These are phyloP conservation scores for Neofusicoccum parvum DNA, from an alignment of 2,329 filamentous ascomycete species.

Conservation along the genomic window DNA sequence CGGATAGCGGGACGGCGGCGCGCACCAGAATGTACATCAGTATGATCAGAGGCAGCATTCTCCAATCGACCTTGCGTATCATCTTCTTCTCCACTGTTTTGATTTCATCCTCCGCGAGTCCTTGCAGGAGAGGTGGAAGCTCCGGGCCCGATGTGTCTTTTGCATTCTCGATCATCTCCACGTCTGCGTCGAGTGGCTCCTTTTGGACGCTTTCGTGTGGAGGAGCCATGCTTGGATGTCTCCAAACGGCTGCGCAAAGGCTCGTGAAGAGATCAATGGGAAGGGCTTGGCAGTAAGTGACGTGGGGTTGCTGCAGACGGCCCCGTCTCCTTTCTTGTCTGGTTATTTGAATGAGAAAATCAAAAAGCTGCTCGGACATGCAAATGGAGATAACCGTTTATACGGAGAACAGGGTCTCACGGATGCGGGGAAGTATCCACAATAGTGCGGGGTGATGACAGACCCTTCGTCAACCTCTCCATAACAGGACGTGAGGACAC, in stretches of 20 bases:
- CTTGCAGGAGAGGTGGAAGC: background rate
- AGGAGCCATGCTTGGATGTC: too few species aligned
- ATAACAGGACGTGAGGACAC: too few species aligned
- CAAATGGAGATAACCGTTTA: background rate
- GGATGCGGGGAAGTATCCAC: background rate
- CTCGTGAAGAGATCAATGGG: too few species aligned
- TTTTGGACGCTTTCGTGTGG: too few species aligned
- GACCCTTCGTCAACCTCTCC: background rate
- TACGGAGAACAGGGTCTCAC: too few species aligned
- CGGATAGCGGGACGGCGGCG: background rate
- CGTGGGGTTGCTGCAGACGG: too few species aligned
- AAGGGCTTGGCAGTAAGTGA: too few species aligned
- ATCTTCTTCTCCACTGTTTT: slow-evolving; percentile 26
- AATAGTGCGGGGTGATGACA: background rate
- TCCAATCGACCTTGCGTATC: slow-evolving; percentile 25
- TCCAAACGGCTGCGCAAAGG: too few species aligned
- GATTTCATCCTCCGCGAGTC: slow-evolving; percentile 28
- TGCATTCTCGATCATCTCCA: background rate
- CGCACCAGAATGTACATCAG: slow-evolving; percentile 40
- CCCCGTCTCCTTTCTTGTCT: too few species aligned
- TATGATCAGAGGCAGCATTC: slow-evolving; percentile 28
- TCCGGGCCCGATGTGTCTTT: background rate
- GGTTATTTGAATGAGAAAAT: background rate
- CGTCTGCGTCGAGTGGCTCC: background rate
- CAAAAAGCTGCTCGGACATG: background rate